Evolutionary conservation across 1,284 basidiomycete species (phyloP).

Genomic region (Pseudozyma thailandica): DNA sequence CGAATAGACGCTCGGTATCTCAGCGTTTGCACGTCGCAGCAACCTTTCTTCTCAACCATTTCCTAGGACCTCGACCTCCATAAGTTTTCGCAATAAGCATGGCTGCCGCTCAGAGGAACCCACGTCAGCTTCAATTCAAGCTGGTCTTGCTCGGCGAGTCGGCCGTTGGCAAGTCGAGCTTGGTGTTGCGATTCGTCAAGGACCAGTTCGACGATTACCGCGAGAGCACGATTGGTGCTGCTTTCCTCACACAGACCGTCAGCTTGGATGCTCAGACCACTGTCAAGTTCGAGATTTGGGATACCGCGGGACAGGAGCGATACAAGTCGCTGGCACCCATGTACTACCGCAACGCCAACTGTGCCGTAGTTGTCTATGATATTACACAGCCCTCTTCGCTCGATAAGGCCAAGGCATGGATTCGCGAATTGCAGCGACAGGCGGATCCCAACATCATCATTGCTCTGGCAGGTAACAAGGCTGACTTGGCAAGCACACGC

Average conservation of each 20-base stretch:
- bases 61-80: not conserved
- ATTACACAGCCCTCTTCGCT: conserved; percentile 73
- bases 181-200: conserved; percentile 94
- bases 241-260: conserved; percentile 95
- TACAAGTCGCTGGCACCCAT: conserved; percentile 71
- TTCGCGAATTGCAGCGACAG: conserved; percentile 93
- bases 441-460: conserved; percentile 87
- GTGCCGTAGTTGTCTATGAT: conserved; percentile 66
- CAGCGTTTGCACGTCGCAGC: not conserved
- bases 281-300: conserved; percentile 96
- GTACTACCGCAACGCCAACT: conserved; percentile 68
- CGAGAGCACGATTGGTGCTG: conserved; percentile 74
- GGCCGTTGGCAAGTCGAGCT: conserved; percentile 94
- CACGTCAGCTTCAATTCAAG: conserved; percentile 58
- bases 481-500: conserved; percentile 78
- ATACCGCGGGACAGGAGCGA: conserved; percentile 88
- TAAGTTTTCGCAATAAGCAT: conserved; percentile 7
- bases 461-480: conserved; percentile 94
- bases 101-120: conserved; percentile 43
- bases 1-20: not conserved
- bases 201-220: conserved; percentile 98
- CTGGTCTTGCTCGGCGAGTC: conserved; percentile 77
- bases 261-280: conserved; percentile 86
- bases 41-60: too few relatives aligned
- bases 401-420: conserved; percentile 96